phyloP scores from a whole-genome alignment of 2,329 filamentous ascomycete genomes.

The Alternaria infectoria region DNA sequence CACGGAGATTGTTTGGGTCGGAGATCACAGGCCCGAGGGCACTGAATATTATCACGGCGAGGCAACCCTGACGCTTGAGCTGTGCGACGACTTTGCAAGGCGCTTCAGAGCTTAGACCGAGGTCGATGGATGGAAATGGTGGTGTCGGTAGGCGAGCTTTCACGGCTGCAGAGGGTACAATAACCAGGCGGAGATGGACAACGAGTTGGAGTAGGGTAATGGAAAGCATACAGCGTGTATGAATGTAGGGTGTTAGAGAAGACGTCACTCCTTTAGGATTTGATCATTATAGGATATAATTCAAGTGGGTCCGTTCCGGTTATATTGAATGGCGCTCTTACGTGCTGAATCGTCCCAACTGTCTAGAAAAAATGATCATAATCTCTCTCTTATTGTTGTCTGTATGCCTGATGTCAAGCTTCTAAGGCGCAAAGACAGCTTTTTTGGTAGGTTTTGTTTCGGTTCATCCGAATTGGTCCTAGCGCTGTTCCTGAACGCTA shows the following conservation, averaged over 20 bases:
- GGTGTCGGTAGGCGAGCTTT: background rate
- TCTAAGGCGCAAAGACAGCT: background rate
- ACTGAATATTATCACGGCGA: constrained; percentile 19
- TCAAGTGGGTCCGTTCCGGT: background rate
- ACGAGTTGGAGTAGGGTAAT: background rate
- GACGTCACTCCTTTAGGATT: background rate
- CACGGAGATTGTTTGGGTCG: constrained; percentile 24
- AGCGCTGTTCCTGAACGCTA: constrained; percentile 1
- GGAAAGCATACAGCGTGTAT: background rate
- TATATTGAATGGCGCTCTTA: background rate
- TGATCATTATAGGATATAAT: background rate
- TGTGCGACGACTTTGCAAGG: constrained; percentile 17
- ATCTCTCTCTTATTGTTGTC: background rate
- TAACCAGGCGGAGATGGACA: background rate
- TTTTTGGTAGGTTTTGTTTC: background rate
- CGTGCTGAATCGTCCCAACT: background rate
- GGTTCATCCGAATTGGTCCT: background rate
- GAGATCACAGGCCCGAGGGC: constrained; percentile 15
- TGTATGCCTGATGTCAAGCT: background rate
- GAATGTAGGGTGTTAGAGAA: background rate
- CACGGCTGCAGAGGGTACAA: background rate
- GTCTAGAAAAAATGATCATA: background rate
- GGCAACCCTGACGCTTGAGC: constrained; percentile 21
- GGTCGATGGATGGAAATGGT: background rate
- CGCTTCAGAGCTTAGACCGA: background rate